A percentile compares a stretch with the other conserved stretches of the same genome.
These are phyloP conservation scores for Pterocarpus macrocarpus DNA, from an alignment of 306 rosid species.

Conservation along the genomic window DNA sequence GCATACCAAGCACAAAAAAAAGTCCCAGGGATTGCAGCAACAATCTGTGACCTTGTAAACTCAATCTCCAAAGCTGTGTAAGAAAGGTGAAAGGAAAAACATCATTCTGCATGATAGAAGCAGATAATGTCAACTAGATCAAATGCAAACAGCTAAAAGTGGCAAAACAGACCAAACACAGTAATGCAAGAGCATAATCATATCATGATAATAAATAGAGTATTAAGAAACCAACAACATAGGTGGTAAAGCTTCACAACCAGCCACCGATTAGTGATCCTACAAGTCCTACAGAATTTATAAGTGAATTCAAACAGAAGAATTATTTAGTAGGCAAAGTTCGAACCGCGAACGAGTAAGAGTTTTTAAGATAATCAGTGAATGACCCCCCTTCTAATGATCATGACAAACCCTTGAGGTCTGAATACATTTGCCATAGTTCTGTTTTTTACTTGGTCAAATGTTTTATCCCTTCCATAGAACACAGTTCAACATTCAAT, in stretches of 20 bases:
- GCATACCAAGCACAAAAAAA: slow-evolving; percentile 99
- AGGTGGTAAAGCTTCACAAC: not conserved
- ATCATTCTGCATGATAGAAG: slow-evolving; percentile 70
- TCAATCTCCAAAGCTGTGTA: slow-evolving; percentile 95
- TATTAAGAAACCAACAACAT: not conserved
- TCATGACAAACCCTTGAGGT: not conserved
- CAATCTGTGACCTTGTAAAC: slow-evolving; percentile 89
- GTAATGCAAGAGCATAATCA: slow-evolving; percentile 7
- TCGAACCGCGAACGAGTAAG: slow-evolving; percentile 4
- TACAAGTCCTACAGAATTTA: not conserved
- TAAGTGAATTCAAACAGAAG: slow-evolving; percentile 3
- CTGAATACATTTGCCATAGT: slow-evolving; percentile 27
- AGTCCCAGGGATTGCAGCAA: slow-evolving; percentile 94
- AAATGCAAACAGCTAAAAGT: slow-evolving; percentile 39
- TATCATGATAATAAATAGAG: not conserved
- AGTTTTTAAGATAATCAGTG: not conserved
- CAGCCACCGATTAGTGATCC: not conserved
- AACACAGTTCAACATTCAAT: slow-evolving; percentile 14
- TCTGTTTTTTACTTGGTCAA: slow-evolving; percentile 10
- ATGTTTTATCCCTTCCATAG: not conserved
- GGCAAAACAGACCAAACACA: slow-evolving; percentile 7
- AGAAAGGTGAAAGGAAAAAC: slow-evolving; percentile 68
- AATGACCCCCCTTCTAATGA: not conserved
- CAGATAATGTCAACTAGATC: slow-evolving; percentile 62
- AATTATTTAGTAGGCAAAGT: not conserved